phyloP scores from a whole-genome alignment of 352 stramenopile species.

The Pythium oligandrum region DNA sequence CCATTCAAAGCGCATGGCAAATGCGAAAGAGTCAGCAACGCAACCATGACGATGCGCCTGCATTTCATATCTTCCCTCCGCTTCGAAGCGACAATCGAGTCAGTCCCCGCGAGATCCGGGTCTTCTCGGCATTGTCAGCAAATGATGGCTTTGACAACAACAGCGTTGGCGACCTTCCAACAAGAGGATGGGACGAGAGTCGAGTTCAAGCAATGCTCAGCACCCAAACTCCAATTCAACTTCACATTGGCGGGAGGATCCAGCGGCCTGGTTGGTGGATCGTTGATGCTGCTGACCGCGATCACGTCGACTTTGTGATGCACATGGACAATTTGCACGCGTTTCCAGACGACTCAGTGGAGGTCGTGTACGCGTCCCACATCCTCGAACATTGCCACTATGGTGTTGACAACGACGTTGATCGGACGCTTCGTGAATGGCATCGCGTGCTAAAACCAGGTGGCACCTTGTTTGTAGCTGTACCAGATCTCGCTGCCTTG shows the following conservation, averaged over 20 bases:
- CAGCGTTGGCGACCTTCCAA: conserved; percentile 17
- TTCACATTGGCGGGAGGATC: conserved; percentile 60
- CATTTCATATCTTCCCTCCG: conserved; percentile 46
- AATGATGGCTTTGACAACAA: conserved; percentile 16
- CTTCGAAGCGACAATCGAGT: conserved; percentile 10
- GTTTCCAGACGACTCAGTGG: conserved; percentile 53
- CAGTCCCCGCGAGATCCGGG: conserved; percentile 23
- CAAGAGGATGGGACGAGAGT: conserved; percentile 19
- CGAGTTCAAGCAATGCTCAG: conserved; percentile 27
- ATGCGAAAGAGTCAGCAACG: conserved; percentile 7
- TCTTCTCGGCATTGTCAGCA: conserved; percentile 25
- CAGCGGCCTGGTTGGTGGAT: conserved; percentile 54
- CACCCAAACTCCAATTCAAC: conserved; percentile 28
- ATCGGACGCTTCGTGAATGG: conserved; percentile 62
- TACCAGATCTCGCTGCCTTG: conserved; percentile 60
- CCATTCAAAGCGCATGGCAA: conserved; percentile 45
- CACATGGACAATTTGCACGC: conserved; percentile 65
- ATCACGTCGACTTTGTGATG: conserved; percentile 54
- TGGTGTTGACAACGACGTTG: conserved; percentile 41
- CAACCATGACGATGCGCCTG: background rate
- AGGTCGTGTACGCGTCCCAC: conserved; percentile 68
- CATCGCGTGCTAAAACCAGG: conserved; percentile 53
- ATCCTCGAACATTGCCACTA: conserved; percentile 73
- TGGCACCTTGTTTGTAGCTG: conserved; percentile 51
- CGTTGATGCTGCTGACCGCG: conserved; percentile 49